These are phyloP conservation scores for Sisymbrium altissimum DNA, from an alignment of 345 rosid genomes.

Conservation along the genomic window DNA sequence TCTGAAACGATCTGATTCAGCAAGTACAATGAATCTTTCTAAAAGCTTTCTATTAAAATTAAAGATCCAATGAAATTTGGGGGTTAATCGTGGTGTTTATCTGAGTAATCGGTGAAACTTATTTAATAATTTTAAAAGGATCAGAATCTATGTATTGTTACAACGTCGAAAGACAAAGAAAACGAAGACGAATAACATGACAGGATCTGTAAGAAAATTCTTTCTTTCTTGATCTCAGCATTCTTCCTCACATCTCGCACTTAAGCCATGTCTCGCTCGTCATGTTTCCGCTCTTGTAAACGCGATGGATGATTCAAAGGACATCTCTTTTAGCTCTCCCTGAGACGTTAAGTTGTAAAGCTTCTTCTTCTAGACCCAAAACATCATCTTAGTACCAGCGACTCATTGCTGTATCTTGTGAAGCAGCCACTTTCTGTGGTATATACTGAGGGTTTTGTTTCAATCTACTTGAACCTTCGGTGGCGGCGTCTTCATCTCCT, in stretches of 20 bases:
- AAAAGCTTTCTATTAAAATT: neutral
- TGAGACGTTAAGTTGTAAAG: neutral
- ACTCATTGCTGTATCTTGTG: constrained; percentile 65
- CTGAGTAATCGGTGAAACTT: neutral
- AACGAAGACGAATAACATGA: constrained; percentile 12
- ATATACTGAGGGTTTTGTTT: constrained; percentile 81
- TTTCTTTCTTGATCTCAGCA: neutral
- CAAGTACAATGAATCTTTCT: neutral
- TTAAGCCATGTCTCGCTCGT: neutral
- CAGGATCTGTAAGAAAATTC: neutral
- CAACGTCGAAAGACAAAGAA: neutral
- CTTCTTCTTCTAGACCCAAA: constrained; percentile 8
- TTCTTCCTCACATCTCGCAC: neutral
- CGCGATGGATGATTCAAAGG: neutral
- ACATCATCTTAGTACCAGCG: constrained; percentile 60
- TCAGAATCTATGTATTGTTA: neutral
- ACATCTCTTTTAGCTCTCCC: neutral
- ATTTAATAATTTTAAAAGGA: neutral
- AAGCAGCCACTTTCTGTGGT: constrained; percentile 81
- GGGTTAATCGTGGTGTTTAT: neutral
- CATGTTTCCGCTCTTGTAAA: neutral
- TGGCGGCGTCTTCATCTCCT: constrained; percentile 52
- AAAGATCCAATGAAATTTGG: constrained; percentile 3
- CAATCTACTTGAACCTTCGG: constrained; percentile 58
- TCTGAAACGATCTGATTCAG: neutral